Conservation (phyloP, 495 filamentous ascomycete species). For the Tuber umbilicatum region DNA sequence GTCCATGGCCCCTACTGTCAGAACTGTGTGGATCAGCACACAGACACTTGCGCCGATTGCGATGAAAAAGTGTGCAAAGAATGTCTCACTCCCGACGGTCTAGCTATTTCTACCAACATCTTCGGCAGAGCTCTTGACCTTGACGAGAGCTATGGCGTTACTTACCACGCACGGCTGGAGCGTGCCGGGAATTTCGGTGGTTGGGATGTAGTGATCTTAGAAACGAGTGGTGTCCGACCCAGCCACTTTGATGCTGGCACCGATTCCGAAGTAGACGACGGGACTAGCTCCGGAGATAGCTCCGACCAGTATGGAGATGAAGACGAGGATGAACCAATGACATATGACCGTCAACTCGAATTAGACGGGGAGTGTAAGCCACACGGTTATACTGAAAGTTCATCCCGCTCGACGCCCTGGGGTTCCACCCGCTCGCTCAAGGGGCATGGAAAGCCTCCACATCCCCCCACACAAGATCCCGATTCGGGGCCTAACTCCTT, state of each 20-base stretch:
- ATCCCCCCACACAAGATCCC: not conserved
- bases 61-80: slow-evolving; percentile 5
- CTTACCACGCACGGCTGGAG: slow-evolving; percentile 17
- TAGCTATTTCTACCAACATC: slow-evolving; percentile 18
- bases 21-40: slow-evolving; percentile 14
- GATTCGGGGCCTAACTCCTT: not conserved
- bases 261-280: not conserved
- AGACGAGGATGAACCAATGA: not conserved
- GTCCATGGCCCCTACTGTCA: slow-evolving; percentile 23
- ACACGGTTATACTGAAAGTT: not conserved
- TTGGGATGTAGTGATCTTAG: not conserved
- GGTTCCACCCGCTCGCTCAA: not conserved
- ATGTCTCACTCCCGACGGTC: slow-evolving; percentile 17
- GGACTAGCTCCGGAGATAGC: not conserved
- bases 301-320: not conserved
- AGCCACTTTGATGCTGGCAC: not conserved
- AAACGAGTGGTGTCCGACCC: not conserved
- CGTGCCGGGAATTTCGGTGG: slow-evolving; percentile 11
- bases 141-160: slow-evolving; percentile 8
- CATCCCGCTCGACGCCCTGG: not conserved
- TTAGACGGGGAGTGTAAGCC: not conserved
- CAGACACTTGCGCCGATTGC: slow-evolving; percentile 16
- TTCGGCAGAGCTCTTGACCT: slow-evolving; percentile 21
- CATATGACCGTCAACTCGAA: not conserved
- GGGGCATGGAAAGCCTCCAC: not conserved